Evolutionary conservation across 768 basidiomycete species (phyloP).

Genomic region (Russula brevipes): DNA sequence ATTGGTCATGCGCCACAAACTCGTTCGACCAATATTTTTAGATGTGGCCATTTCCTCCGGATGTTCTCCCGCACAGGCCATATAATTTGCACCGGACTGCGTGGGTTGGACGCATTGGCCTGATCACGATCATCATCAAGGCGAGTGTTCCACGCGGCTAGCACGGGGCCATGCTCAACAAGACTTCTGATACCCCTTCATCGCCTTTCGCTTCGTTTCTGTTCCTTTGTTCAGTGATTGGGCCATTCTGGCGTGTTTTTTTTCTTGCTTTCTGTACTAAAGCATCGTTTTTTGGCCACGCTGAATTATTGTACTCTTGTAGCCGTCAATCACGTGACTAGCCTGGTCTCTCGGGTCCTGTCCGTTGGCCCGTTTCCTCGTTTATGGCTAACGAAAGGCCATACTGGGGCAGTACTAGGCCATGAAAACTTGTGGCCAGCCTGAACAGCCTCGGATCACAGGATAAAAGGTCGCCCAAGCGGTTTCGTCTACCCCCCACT

Average conservation of each 20-base stretch:
- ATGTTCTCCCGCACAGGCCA: too few relatives aligned
- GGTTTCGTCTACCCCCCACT: neutral
- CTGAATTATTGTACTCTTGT: neutral
- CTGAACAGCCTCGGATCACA: constrained; percentile 4
- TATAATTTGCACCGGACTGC: neutral
- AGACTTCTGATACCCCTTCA: neutral
- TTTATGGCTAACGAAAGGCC: neutral
- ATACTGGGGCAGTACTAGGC: neutral
- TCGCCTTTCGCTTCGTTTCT: neutral
- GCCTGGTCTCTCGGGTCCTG: neutral
- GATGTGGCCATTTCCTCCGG: neutral
- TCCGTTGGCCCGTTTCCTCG: neutral
- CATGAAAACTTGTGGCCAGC: neutral
- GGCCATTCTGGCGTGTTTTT: neutral
- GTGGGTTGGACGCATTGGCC: neutral
- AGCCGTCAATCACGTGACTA: neutral
- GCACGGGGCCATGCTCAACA: neutral
- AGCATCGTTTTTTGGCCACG: neutral
- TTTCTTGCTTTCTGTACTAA: neutral
- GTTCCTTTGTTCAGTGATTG: neutral
- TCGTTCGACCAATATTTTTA: neutral
- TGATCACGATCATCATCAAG: neutral
- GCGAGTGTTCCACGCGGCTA: neutral
- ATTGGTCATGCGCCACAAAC: too few relatives aligned
- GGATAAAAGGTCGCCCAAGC: constrained; percentile 2